Evolutionary conservation across 495 filamentous ascomycete genomes (phyloP).

Genomic region (Platismatia glauca): DNA sequence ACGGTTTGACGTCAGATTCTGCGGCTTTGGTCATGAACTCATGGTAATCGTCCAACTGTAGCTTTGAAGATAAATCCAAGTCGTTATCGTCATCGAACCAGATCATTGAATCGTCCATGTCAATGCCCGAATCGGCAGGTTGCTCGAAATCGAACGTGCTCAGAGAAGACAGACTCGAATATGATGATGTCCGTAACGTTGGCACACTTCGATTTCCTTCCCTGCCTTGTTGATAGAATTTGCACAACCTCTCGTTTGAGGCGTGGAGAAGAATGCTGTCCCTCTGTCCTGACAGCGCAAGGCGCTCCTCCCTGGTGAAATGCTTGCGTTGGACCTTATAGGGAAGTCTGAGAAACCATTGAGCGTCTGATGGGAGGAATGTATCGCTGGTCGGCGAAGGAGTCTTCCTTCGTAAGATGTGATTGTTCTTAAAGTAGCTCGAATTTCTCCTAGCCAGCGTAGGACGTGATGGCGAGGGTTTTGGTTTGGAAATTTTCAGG

Average conservation of each 20-base stretch:
- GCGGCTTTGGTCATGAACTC: conserved; percentile 33
- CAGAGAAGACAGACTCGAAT: conserved; percentile 27
- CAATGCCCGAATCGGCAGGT: conserved; percentile 28
- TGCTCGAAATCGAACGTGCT: conserved; percentile 29
- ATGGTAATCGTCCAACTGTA: conserved; percentile 44
- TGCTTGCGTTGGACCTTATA: conserved; percentile 61
- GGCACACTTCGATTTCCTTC: conserved; percentile 25
- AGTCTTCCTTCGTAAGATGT: no score
- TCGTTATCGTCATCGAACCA: conserved; percentile 76
- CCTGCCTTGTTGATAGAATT: conserved; percentile 30
- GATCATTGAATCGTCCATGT: conserved; percentile 48
- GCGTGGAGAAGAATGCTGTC: conserved; percentile 58
- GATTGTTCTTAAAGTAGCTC: conserved; percentile 33
- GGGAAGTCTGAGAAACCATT: conserved; percentile 62
- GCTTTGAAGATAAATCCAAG: conserved; percentile 49
- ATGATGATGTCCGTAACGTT: conserved; percentile 23
- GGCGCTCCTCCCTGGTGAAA: conserved; percentile 66
- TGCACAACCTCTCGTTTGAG: conserved; percentile 57
- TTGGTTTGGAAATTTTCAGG: conserved; percentile 22
- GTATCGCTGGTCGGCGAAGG: conserved; percentile 33
- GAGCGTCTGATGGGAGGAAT: conserved; percentile 49
- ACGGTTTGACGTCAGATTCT: conserved; percentile 19
- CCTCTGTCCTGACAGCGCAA: conserved; percentile 44
- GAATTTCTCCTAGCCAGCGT: conserved; percentile 32
- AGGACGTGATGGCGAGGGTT: conserved; percentile 34